Evolutionary conservation across 257 asterid species (phyloP).

Genomic region (Lavandula angustifolia): DNA sequence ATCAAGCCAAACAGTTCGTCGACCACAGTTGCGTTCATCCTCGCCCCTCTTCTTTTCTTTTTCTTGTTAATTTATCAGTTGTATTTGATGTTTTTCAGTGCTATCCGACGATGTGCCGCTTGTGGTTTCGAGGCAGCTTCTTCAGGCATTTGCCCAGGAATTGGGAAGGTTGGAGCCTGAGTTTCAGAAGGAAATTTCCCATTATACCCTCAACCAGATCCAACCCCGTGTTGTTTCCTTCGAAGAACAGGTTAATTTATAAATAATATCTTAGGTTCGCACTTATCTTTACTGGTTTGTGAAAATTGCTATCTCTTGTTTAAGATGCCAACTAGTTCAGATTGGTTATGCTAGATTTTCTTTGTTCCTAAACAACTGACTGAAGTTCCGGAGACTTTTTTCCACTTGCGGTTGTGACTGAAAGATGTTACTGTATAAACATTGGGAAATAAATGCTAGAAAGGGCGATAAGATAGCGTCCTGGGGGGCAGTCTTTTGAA

Average conservation of each 20-base stretch:
- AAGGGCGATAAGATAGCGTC: too few species aligned
- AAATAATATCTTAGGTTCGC: too few species aligned
- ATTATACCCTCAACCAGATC: conserved; percentile 86
- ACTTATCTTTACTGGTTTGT: too few species aligned
- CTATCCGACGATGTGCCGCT: conserved; percentile 90
- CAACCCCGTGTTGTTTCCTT: conserved; percentile 94
- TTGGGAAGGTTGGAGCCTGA: conserved; percentile 81
- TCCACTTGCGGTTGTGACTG: too few species aligned
- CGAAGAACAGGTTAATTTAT: conserved; percentile 77
- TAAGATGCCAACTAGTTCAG: too few species aligned
- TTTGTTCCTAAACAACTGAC: too few species aligned
- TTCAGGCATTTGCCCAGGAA: conserved; percentile 93
- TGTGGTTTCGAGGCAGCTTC: conserved; percentile 92
- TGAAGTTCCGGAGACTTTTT: too few species aligned
- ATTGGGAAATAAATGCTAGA: too few species aligned
- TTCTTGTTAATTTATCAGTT: not conserved
- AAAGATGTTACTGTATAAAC: too few species aligned
- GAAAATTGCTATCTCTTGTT: too few species aligned
- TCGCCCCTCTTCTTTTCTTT: not conserved
- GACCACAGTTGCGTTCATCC: conserved; percentile 66
- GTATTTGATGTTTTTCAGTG: conserved; percentile 41
- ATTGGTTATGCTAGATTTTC: too few species aligned
- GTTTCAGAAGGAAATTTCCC: conserved; percentile 88
- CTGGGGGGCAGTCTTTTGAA: too few species aligned
- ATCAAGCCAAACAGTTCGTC: conserved; percentile 70